Percentiles rank a stretch among this genome's conserved stretches.
Conservation (phyloP, 2,329 filamentous ascomycete genomes). For the Claviceps monticola region DNA sequence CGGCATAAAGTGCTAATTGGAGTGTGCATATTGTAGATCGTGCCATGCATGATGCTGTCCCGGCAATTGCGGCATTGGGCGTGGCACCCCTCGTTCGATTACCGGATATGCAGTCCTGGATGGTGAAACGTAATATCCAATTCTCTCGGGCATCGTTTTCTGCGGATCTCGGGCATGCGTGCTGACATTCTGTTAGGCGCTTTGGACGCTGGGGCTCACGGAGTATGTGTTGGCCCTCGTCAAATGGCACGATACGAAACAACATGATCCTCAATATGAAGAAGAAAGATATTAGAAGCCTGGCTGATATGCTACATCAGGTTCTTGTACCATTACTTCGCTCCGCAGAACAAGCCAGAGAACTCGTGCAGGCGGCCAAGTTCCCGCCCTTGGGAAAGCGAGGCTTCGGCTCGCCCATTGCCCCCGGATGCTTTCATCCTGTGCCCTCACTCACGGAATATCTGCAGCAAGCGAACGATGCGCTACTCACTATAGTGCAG, state of each 20-base stretch:
- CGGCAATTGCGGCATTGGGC: slow-evolving; percentile 34
- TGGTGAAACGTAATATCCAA: slow-evolving; percentile 26
- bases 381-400: slow-evolving; percentile 35
- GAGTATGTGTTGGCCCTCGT: slow-evolving; percentile 21
- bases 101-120: slow-evolving; percentile 34
- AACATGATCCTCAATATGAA: background rate
- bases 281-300: background rate
- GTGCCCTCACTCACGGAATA: slow-evolving; percentile 32
- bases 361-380: slow-evolving; percentile 33
- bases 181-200: slow-evolving; percentile 19
- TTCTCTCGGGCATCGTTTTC: background rate
- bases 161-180: background rate
- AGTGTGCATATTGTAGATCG: slow-evolving; percentile 19
- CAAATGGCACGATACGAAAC: background rate
- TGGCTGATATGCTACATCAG: slow-evolving; percentile 11
- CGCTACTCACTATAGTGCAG: slow-evolving; percentile 50
- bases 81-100: slow-evolving; percentile 34
- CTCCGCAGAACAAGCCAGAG: slow-evolving; percentile 29
- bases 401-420: slow-evolving; percentile 36
- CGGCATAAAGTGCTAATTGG: background rate
- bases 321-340: slow-evolving; percentile 32
- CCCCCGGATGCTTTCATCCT: slow-evolving; percentile 27
- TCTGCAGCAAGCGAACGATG: slow-evolving; percentile 34
- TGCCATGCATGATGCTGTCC: slow-evolving; percentile 39
- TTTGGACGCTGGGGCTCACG: slow-evolving; percentile 36